These are phyloP conservation scores for Aspergillus viridinutans DNA, from an alignment of 2,329 filamentous ascomycete genomes.

Conservation along the genomic window DNA sequence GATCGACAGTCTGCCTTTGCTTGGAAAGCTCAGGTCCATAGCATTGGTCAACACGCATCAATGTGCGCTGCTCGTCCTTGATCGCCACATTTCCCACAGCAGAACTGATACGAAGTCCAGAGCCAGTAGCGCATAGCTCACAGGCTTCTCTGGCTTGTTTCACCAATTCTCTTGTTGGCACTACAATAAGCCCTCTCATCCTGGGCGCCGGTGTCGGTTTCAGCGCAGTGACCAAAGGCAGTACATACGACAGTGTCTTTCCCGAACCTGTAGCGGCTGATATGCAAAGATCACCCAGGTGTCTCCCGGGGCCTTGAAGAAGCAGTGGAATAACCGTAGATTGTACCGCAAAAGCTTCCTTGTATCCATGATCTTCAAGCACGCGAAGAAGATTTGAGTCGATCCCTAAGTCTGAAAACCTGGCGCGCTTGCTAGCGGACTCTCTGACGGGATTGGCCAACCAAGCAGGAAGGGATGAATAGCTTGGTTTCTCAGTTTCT, in stretches of 20 bases:
- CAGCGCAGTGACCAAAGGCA: constrained; percentile 78
- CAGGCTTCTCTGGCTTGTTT: constrained; percentile 77
- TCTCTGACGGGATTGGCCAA: constrained; percentile 70
- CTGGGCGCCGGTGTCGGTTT: constrained; percentile 60
- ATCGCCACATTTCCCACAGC: constrained; percentile 78
- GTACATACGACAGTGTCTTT: constrained; percentile 86
- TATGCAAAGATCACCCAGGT: constrained; percentile 75
- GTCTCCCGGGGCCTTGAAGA: constrained; percentile 58
- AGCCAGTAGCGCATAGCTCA: constrained; percentile 67
- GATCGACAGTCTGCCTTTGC: constrained; percentile 40
- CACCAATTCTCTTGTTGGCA: constrained; percentile 88
- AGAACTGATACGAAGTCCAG: constrained; percentile 71
- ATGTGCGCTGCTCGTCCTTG: constrained; percentile 56
- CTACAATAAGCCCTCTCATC: constrained; percentile 74
- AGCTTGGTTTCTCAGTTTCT: constrained; percentile 58
- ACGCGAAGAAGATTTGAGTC: constrained; percentile 55
- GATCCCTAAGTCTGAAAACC: constrained; percentile 65
- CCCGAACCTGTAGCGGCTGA: constrained; percentile 93
- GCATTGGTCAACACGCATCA: constrained; percentile 61
- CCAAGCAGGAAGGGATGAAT: constrained; percentile 77
- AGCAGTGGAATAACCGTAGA: constrained; percentile 76
- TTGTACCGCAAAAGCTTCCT: constrained; percentile 73
- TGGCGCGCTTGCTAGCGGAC: constrained; percentile 53
- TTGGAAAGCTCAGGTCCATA: constrained; percentile 64
- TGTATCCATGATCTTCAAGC: constrained; percentile 65